These are phyloP conservation scores for Candida palmyrensis DNA, from an alignment of 805 yeast species.

Conservation along the genomic window DNA sequence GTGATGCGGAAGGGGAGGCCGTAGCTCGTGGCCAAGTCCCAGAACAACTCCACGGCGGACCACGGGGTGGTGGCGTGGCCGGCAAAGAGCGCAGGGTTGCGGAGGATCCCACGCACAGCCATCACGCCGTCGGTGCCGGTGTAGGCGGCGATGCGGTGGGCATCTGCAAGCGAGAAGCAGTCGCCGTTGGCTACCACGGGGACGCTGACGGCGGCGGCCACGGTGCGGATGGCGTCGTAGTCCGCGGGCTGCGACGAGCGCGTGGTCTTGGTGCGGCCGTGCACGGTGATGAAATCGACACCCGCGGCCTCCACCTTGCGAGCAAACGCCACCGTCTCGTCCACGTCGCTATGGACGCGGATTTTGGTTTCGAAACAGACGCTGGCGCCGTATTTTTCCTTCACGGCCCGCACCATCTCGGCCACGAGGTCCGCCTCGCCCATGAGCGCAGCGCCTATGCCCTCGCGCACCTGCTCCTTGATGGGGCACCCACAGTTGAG, in stretches of 20 bases:
- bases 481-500: conserved; percentile 98
- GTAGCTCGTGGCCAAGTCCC: conserved; percentile 71
- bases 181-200: conserved; percentile 99
- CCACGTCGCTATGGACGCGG: conserved; percentile 72
- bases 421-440: conserved; percentile 74
- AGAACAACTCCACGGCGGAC: conserved; percentile 81
- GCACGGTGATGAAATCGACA: conserved; percentile 90
- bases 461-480: conserved; percentile 89
- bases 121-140: conserved; percentile 90
- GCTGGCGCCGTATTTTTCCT: conserved; percentile 61
- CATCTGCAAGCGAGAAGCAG: conserved; percentile 66
- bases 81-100: conserved; percentile 84
- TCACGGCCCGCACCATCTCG: conserved; percentile 79
- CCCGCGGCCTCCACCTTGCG: conserved; percentile 76
- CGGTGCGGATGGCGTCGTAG: conserved; percentile 68
- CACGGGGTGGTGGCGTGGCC: conserved; percentile 78
- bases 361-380: conserved; percentile 90
- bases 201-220: conserved; percentile 50
- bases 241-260: conserved; percentile 82
- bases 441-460: conserved; percentile 96
- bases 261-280: conserved; percentile 84
- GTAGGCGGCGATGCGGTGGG: conserved; percentile 49
- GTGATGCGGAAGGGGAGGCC: conserved; percentile 81
- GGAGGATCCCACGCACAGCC: conserved; percentile 87
- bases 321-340: conserved; percentile 71